Percentiles rank a stretch among this genome's conserved stretches.
These are phyloP conservation scores for Atalantia buxifolia DNA, from an alignment of 345 rosid species.

Conservation along the genomic window DNA sequence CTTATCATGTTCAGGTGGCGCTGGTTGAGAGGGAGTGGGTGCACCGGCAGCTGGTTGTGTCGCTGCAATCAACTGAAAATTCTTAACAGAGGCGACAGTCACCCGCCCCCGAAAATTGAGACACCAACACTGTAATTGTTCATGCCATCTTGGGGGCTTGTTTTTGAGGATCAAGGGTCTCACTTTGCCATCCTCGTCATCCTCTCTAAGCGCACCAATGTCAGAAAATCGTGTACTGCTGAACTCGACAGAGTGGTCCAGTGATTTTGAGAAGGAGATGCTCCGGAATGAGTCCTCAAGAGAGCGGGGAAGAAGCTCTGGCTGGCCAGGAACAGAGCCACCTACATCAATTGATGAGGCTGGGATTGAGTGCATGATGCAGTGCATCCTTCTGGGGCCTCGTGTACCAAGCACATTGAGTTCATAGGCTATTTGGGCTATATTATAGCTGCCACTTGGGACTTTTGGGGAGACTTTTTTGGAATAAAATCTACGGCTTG, in stretches of 20 bases:
- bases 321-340: constrained; percentile 59
- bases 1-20: constrained; percentile 68
- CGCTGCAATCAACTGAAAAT: constrained; percentile 56
- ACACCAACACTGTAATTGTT: constrained; percentile 67
- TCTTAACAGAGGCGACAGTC: constrained; percentile 66
- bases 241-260: constrained; percentile 47
- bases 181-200: constrained; percentile 26
- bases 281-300: constrained; percentile 48
- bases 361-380: constrained; percentile 64
- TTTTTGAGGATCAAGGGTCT: constrained; percentile 53
- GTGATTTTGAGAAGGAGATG: constrained; percentile 49
- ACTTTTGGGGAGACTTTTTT: constrained; percentile 65
- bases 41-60: constrained; percentile 39
- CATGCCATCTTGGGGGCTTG: constrained; percentile 74
- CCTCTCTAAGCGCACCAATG: constrained; percentile 9
- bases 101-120: constrained; percentile 64
- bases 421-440: constrained; percentile 54
- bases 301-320: constrained; percentile 41
- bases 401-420: constrained; percentile 62
- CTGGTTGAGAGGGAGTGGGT: constrained; percentile 35
- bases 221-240: constrained; percentile 49
- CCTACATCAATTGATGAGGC: constrained; percentile 47
- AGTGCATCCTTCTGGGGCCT: constrained; percentile 65
- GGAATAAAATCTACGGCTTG: constrained; percentile 56
- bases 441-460: constrained; percentile 59